phyloP scores from a whole-genome alignment of 2,329 filamentous ascomycete genomes.

The Aspergillus flavus region DNA sequence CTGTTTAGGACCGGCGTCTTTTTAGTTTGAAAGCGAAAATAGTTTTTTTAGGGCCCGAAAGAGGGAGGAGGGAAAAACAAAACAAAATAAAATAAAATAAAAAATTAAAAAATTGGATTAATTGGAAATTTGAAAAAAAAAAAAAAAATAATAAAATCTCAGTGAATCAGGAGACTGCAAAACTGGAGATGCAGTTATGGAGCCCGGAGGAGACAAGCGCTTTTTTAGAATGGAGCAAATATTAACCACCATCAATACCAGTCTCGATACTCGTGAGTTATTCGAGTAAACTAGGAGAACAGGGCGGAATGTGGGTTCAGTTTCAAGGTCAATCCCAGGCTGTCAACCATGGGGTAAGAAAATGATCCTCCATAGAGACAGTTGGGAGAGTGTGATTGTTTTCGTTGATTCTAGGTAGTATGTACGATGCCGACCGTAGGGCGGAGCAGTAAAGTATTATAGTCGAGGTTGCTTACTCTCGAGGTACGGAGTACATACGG shows the following conservation, averaged over 20 bases:
- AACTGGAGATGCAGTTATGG: not conserved
- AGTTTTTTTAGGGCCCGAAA: constrained; percentile 5
- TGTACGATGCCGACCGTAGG: not conserved
- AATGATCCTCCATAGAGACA: constrained; percentile 3
- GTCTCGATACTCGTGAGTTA: not conserved
- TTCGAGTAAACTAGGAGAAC: not conserved
- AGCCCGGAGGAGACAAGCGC: not conserved
- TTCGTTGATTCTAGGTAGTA: not conserved
- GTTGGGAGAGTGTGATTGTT: not conserved
- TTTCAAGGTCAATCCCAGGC: constrained; percentile 8
- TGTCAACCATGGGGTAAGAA: constrained; percentile 4
- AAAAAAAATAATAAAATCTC: not conserved
- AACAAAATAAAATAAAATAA: not conserved
- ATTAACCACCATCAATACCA: not conserved
- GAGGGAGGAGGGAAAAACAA: not conserved
- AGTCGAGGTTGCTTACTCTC: not conserved
- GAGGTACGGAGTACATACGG: not conserved
- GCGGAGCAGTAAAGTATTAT: not conserved
- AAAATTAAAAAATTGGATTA: not conserved
- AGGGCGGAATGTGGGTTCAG: constrained; percentile 12
- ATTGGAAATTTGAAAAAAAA: not conserved
- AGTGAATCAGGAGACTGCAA: constrained; percentile 9
- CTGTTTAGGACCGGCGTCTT: constrained; percentile 14
- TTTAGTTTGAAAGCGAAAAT: constrained; percentile 14
- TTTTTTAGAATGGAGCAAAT: not conserved